A percentile compares a stretch with the other conserved stretches of the same genome.
Conservation (phyloP, 257 asterid species). For the Solanum tacnaense region DNA sequence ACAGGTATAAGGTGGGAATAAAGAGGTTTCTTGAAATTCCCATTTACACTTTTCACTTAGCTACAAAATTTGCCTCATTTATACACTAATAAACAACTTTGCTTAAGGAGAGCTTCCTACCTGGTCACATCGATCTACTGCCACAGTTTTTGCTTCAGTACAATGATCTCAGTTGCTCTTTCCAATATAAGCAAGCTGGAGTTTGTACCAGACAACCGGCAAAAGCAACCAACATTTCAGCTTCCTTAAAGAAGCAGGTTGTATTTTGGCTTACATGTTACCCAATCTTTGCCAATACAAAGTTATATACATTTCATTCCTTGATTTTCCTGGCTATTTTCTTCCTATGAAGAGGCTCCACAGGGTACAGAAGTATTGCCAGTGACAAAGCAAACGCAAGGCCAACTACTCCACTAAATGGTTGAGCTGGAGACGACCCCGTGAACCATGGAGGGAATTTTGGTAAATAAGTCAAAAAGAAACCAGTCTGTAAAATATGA, state of each 20-base stretch:
- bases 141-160: background rate
- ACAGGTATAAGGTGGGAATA: background rate
- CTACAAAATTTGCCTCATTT: slow-evolving; percentile 1
- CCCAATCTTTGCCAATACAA: background rate
- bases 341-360: slow-evolving; percentile 13
- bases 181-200: background rate
- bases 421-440: slow-evolving; percentile 63
- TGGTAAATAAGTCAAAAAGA: slow-evolving; percentile 39
- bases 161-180: background rate
- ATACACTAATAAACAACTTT: background rate
- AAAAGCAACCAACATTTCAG: background rate
- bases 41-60: background rate
- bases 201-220: background rate
- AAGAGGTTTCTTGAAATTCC: background rate
- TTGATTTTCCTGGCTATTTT: slow-evolving; percentile 24
- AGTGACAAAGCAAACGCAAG: slow-evolving; percentile 38
- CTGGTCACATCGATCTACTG: background rate
- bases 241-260: background rate
- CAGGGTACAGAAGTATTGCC: slow-evolving; percentile 53
- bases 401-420: slow-evolving; percentile 85
- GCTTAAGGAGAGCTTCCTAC: background rate
- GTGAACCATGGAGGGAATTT: slow-evolving; percentile 53
- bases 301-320: slow-evolving; percentile 7
- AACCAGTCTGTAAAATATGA: slow-evolving; percentile 49
- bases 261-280: background rate